phyloP scores from a whole-genome alignment of 2,329 filamentous ascomycete species.

The Massarina eburnea region DNA sequence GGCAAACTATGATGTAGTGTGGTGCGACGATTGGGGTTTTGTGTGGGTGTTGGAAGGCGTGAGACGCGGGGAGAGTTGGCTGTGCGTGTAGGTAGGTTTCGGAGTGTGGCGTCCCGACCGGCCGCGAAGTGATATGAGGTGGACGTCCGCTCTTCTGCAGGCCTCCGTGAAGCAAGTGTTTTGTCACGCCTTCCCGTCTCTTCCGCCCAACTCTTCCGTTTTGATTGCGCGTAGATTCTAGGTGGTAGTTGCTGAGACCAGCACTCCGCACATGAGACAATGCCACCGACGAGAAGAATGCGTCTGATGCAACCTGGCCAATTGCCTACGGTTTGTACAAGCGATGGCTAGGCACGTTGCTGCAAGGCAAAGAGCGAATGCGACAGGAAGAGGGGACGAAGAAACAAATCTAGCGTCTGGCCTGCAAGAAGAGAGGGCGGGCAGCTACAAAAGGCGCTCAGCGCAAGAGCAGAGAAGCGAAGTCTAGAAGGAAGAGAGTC shows the following conservation, averaged over 20 bases:
- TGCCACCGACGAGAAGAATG: not conserved
- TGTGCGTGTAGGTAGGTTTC: conserved; percentile 16
- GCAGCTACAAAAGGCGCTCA: conserved; percentile 26
- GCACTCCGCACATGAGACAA: conserved; percentile 1
- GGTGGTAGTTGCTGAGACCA: not conserved
- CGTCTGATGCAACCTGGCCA: conserved; percentile 18
- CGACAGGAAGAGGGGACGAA: conserved; percentile 24
- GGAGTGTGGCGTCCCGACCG: conserved; percentile 12
- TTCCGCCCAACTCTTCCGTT: not conserved
- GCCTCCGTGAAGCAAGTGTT: not conserved
- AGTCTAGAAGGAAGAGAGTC: conserved; percentile 6
- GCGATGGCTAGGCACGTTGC: conserved; percentile 15
- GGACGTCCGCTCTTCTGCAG: conserved; percentile 11
- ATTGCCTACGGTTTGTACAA: conserved; percentile 13
- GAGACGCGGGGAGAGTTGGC: conserved; percentile 26
- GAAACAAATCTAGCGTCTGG: conserved; percentile 19
- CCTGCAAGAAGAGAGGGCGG: conserved; percentile 34
- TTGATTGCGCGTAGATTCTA: conserved; percentile 1
- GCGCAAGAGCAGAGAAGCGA: conserved; percentile 22
- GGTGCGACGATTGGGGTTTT: conserved; percentile 32
- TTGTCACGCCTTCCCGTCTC: conserved; percentile 3
- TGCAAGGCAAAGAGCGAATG: conserved; percentile 29
- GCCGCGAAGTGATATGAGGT: conserved; percentile 11
- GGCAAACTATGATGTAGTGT: conserved; percentile 11
- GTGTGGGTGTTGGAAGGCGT: conserved; percentile 17